A percentile compares a stretch with the other conserved stretches of the same genome.
phyloP scores from a whole-genome alignment of 768 basidiomycete species.

The Hygrophorus pudorinus region DNA sequence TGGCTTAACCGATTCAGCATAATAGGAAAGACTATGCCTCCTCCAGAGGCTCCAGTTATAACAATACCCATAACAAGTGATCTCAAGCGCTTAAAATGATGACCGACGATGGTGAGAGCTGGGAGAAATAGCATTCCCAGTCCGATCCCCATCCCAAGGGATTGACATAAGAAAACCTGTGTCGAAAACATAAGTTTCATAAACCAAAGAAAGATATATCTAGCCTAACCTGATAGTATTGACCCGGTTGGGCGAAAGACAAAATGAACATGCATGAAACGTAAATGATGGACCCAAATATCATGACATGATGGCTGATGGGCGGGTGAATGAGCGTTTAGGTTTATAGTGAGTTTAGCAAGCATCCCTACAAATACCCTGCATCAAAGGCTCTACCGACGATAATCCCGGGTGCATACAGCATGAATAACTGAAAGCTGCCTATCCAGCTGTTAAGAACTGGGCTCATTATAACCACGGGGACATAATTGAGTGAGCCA shows the following conservation, averaged over 20 bases:
- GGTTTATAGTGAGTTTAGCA: not conserved
- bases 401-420: conserved; percentile 18
- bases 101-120: conserved; percentile 24
- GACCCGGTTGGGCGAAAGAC: conserved; percentile 24
- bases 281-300: conserved; percentile 29
- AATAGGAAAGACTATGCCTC: conserved; percentile 30
- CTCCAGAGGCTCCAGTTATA: conserved; percentile 27
- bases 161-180: conserved; percentile 31
- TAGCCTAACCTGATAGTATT: conserved; percentile 22
- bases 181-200: not conserved
- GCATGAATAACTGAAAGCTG: conserved; percentile 26
- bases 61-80: conserved; percentile 28
- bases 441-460: conserved; percentile 19
- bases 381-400: conserved; percentile 21
- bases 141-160: conserved; percentile 23
- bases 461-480: not conserved
- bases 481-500: conserved; percentile 2
- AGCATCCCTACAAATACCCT: conserved; percentile 16
- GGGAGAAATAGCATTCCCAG: conserved; percentile 30
- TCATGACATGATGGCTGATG: conserved; percentile 25
- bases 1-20: conserved; percentile 19
- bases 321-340: not conserved
- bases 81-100: conserved; percentile 26
- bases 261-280: conserved; percentile 29
- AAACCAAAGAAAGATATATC: not conserved